A percentile compares a stretch with the other conserved stretches of the same genome.
phyloP scores from a whole-genome alignment of 495 filamentous ascomycete species.

The Penicillium salamii region DNA sequence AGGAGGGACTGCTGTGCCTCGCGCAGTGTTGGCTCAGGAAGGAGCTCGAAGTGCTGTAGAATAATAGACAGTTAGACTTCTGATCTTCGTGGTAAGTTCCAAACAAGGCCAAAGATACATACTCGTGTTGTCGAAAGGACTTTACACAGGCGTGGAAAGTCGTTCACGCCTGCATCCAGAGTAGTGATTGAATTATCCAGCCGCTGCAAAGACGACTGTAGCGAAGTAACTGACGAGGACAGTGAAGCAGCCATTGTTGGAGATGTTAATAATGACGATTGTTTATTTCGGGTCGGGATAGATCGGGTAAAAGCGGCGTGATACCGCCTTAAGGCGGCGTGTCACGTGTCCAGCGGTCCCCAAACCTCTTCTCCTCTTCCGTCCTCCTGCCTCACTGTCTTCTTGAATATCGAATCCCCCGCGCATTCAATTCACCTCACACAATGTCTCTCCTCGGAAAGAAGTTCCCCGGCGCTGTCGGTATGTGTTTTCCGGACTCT shows the following conservation, averaged over 20 bases:
- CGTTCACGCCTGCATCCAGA: conserved; percentile 66
- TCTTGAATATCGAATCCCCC: conserved; percentile 31
- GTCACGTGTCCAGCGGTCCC: conserved; percentile 23
- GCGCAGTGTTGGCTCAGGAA: conserved; percentile 64
- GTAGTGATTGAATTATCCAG: conserved; percentile 71
- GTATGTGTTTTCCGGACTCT: conserved; percentile 56
- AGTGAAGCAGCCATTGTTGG: conserved; percentile 50
- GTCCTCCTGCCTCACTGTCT: conserved; percentile 26
- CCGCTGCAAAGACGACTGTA: conserved; percentile 67
- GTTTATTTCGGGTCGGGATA: conserved; percentile 32
- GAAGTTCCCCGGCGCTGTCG: conserved; percentile 85
- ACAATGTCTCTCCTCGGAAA: conserved; percentile 82
- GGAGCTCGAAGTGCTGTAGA: conserved; percentile 75
- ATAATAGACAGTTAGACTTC: neutral
- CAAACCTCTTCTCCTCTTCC: conserved; percentile 40
- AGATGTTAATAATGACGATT: conserved; percentile 13
- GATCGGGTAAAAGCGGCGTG: conserved; percentile 34
- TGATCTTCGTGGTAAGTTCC: neutral
- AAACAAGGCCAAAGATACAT: conserved; percentile 17
- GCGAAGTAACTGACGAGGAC: conserved; percentile 63
- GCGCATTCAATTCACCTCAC: conserved; percentile 34
- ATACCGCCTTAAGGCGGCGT: conserved; percentile 20
- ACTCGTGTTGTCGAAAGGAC: conserved; percentile 71
- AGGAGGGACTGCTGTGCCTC: conserved; percentile 67
- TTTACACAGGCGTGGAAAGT: conserved; percentile 71